These are phyloP conservation scores for Trichoderma polysporum DNA, from an alignment of 2,329 filamentous ascomycete species.

Conservation along the genomic window DNA sequence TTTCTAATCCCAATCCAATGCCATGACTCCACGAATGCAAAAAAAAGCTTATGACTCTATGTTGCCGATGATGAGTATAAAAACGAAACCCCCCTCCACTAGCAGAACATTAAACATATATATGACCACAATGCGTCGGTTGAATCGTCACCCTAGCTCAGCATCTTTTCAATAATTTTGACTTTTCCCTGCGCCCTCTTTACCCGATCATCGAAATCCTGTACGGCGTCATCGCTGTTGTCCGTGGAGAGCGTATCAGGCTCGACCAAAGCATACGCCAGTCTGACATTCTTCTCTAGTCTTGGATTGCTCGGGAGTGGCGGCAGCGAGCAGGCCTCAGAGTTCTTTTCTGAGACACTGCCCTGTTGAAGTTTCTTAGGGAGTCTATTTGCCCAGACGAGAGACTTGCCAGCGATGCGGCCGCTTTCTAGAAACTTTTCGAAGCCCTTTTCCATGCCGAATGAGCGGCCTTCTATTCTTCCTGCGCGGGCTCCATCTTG, in stretches of 20 bases:
- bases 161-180: constrained; percentile 77
- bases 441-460: constrained; percentile 89
- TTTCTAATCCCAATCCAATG: background rate
- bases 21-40: constrained; percentile 11
- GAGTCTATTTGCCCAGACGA: constrained; percentile 80
- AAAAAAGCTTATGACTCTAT: background rate
- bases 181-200: constrained; percentile 81
- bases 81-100: background rate
- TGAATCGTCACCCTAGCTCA: constrained; percentile 33
- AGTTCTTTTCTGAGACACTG: constrained; percentile 3
- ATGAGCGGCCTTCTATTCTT: constrained; percentile 81
- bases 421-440: constrained; percentile 87
- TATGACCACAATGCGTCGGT: background rate
- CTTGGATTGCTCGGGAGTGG: constrained; percentile 59
- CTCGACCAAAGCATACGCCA: constrained; percentile 76
- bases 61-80: background rate
- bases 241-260: constrained; percentile 72
- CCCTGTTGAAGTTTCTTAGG: constrained; percentile 18
- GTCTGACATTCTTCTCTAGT: constrained; percentile 72
- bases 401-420: constrained; percentile 70
- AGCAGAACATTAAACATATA: background rate
- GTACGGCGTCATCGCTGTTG: constrained; percentile 86
- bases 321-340: constrained; percentile 34
- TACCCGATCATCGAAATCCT: constrained; percentile 85
- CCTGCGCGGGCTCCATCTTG: constrained; percentile 76